Evolutionary conservation across 2,329 filamentous ascomycete genomes (phyloP).

Genomic region (Fusarium musae): DNA sequence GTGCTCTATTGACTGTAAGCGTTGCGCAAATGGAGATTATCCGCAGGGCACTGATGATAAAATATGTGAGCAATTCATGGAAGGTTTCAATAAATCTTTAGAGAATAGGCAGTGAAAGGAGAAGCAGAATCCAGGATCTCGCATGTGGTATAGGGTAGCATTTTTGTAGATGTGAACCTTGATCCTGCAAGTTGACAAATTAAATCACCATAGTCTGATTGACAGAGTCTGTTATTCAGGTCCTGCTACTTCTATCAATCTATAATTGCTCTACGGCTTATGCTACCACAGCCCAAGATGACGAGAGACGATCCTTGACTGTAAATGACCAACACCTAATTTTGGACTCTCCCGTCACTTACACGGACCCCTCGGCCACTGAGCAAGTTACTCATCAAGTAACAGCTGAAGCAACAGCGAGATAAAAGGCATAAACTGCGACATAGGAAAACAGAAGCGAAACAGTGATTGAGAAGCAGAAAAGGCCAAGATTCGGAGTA

Average conservation of each 20-base stretch:
- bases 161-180: too few species aligned
- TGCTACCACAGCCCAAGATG: slow-evolving; percentile 10
- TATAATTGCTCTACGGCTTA: background rate
- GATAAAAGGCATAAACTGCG: background rate
- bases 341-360: background rate
- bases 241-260: background rate
- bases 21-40: background rate
- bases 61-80: too few species aligned
- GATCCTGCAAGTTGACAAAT: background rate
- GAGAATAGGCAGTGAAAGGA: too few species aligned
- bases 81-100: background rate
- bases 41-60: too few species aligned
- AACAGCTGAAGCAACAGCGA: background rate
- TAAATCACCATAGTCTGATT: background rate
- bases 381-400: background rate
- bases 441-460: background rate
- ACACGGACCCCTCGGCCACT: background rate
- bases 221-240: background rate
- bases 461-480: background rate
- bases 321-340: background rate
- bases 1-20: background rate
- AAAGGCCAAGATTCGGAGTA: slow-evolving; percentile 9
- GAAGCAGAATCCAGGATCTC: background rate
- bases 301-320: slow-evolving; percentile 12
- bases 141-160: background rate